These are phyloP conservation scores for Malus hybrid DNA, from an alignment of 331 rosid genomes.

Conservation along the genomic window DNA sequence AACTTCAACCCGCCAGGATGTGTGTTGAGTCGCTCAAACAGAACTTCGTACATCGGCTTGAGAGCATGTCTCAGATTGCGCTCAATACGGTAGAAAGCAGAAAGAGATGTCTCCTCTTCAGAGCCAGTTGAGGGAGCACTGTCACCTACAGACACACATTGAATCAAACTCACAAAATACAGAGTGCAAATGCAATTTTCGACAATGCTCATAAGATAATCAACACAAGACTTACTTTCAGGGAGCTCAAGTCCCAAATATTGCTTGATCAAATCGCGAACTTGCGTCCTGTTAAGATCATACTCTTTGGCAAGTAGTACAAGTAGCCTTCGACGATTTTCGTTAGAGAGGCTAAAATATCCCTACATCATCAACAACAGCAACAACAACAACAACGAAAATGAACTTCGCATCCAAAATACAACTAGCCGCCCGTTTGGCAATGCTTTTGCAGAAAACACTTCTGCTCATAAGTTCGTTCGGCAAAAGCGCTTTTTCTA, in stretches of 20 bases:
- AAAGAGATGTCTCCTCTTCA: conserved; percentile 47
- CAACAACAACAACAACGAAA: not conserved
- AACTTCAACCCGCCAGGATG: conserved; percentile 88
- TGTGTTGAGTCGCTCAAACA: conserved; percentile 85
- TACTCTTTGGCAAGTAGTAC: conserved; percentile 71
- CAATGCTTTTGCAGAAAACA: too few relatives aligned
- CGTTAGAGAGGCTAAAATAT: conserved; percentile 54
- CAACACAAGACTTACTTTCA: conserved; percentile 42
- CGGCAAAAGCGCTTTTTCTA: too few relatives aligned
- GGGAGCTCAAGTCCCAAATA: conserved; percentile 83
- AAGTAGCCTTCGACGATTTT: conserved; percentile 60
- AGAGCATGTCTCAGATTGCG: conserved; percentile 77
- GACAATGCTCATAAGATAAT: not conserved
- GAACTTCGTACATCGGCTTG: conserved; percentile 73
- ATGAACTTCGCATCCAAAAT: not conserved
- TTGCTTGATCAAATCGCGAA: conserved; percentile 66
- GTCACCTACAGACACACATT: conserved; percentile 28
- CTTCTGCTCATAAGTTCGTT: too few relatives aligned
- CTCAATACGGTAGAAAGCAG: conserved; percentile 73
- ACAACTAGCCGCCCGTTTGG: not conserved
- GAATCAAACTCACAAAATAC: conserved; percentile 12
- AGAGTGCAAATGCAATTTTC: not conserved
- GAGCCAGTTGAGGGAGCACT: conserved; percentile 35
- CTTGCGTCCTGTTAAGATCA: conserved; percentile 73
- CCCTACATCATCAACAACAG: conserved; percentile 44